Base-by-base conservation (phyloP, 345 rosid genomes). In the Lumnitzera littorea region DNA sequence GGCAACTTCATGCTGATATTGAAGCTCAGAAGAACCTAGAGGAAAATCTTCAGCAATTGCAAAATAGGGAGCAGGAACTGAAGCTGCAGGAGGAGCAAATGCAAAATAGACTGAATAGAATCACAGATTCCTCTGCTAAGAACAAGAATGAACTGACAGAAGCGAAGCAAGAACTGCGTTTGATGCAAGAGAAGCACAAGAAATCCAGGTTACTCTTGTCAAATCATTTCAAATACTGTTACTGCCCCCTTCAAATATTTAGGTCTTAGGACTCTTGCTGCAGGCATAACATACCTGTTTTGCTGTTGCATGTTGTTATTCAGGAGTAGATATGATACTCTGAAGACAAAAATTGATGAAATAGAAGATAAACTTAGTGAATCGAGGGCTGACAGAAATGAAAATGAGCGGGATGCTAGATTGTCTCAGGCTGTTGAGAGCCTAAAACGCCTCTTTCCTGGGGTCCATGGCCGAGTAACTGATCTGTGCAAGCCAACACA, bases 401-500 rank as follows among this genome's bases (percentile, higher is more conserved):
- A 94, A 73, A 90, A 74, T 47, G 96, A 94, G 85, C 80, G 97
- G 70, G 99, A 90, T 78, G 81, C 88, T 64, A 75, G 84, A 77
- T 50, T 87, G 80, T 84, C 95, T 67, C 84, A 94, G 76, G 91
- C 99, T 55, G 96, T 94, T 69, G 96, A 94, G 59, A 76, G 84
- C 63, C 97, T 94, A 41, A 87, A 86, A 73, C 90, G 97, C 62
- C 81, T 94, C 31, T 90, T 84, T 75, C 96, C 74, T 69, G 99
- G 99, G 63, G 97, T 94, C 76, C 95, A 86, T 74, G 99, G 99
- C 65, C 96, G 97, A 59, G 89, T 94, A 79, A 90, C 95, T 69
- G 96, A 90, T 67, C 92, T 94, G 63, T 94, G 95, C 77, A 84
- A 87, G 78, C 97, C 99, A 74, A 86, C 86, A 48, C 86, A 76